Base-by-base conservation (phyloP, 2,329 filamentous ascomycete species). In the Keithomyces neogunnii region DNA sequence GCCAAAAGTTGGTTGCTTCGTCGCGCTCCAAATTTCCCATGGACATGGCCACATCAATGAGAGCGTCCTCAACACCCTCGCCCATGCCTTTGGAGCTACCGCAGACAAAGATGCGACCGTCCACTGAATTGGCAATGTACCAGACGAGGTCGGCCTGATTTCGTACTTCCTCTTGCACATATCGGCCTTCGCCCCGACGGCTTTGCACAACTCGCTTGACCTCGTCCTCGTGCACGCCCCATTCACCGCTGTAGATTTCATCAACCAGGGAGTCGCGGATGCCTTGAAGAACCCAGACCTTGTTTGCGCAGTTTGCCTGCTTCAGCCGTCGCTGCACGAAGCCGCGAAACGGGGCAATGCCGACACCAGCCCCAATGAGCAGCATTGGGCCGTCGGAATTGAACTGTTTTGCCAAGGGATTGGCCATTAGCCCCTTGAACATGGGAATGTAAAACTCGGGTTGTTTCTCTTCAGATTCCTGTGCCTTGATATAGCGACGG, bases 391-490 rank as follows among this genome's bases (percentile, higher is more conserved):
- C 93, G 66, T 99, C 92, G 3, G 88, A 85, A 49, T 89, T 86
- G 64, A 97, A 99, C 64, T 96, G 84, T 64, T 85, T 86, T 9
- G 91, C 93, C 1, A 99, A 79, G 0, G 93, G 93, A 67, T 99
- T 99, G 55, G 90, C 85, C 93, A 99, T 99, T 43, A 99, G 76
- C 1, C 93, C 93, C 63, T 95, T 90, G 80, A 99, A 99, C 89
- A 99, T 96, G 60, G 93, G 93, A 4, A 97, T 75, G 59, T 88
- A 84, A 13, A 97, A 64, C 58, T 89, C 80, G 3, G 70, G 76
- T 47, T 71, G 66, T 55, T 68, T 68, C 50, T 78, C 74, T 45
- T 85, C 86, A 2, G 76, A 70, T 35, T 76, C 70, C 64, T 89
- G 82, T 1, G 86, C 83, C 11, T 80, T 77, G 59, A 92, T 78